Evolutionary conservation across 768 basidiomycete species (phyloP).

Genomic region (Psilocybe subaeruginosa): DNA sequence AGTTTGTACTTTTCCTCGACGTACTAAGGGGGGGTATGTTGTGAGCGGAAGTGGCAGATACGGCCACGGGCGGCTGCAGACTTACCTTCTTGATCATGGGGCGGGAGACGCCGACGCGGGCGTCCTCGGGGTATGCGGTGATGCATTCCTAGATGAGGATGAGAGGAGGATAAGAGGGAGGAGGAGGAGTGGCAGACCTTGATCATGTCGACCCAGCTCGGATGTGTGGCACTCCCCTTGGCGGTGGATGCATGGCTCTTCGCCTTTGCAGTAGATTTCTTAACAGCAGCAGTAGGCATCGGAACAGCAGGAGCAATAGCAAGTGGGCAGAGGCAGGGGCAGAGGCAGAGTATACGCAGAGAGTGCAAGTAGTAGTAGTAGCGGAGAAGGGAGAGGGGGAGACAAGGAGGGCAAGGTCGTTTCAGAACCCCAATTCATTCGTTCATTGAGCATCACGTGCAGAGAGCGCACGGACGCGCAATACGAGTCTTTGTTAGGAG

Average conservation of each 20-base stretch:
- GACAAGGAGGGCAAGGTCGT: slow-evolving; percentile 19
- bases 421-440: background rate
- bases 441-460: slow-evolving; percentile 28
- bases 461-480: slow-evolving; percentile 17
- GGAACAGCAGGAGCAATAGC: background rate
- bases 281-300: slow-evolving; percentile 30
- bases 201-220: slow-evolving; percentile 80
- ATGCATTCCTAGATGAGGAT: slow-evolving; percentile 64
- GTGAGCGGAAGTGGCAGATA: slow-evolving; percentile 7
- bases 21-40: slow-evolving; percentile 48
- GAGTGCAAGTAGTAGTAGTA: no score
- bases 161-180: slow-evolving; percentile 19
- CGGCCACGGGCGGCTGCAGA: slow-evolving; percentile 15
- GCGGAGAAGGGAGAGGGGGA: slow-evolving; percentile 16
- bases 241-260: slow-evolving; percentile 26
- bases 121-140: slow-evolving; percentile 67
- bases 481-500: background rate
- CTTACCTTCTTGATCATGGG: slow-evolving; percentile 78
- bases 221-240: slow-evolving; percentile 41
- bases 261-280: slow-evolving; percentile 39
- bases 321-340: background rate
- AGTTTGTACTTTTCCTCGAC: slow-evolving; percentile 85
- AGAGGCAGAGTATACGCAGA: no score
- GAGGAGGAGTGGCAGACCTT: slow-evolving; percentile 54
- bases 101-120: slow-evolving; percentile 78